Percentiles rank a stretch among this genome's conserved stretches.
Conservation (phyloP, 2,329 filamentous ascomycete species). For the Pseudogymnoascus sp. region DNA sequence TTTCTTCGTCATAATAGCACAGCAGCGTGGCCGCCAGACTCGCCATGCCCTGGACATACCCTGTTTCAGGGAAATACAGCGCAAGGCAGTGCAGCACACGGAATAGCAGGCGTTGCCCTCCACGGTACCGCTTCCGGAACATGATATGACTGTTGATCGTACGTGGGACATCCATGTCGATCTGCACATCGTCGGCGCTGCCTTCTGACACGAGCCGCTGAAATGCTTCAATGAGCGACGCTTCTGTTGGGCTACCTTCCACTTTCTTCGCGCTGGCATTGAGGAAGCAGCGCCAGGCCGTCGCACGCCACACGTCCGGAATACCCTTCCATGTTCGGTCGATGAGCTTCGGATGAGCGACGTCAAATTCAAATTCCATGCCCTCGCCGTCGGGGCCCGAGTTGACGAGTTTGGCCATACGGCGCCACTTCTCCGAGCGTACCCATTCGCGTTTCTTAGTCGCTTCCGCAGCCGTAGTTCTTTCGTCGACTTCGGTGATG, state of each 20-base stretch:
- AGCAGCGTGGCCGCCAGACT: conserved; percentile 84
- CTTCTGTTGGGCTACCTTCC: conserved; percentile 51
- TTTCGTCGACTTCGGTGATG: conserved; percentile 46
- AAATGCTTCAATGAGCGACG: conserved; percentile 64
- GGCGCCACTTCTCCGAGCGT: conserved; percentile 59
- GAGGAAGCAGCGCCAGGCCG: conserved; percentile 93
- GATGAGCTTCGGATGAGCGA: conserved; percentile 72
- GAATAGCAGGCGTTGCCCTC: conserved; percentile 86
- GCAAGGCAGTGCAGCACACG: conserved; percentile 86
- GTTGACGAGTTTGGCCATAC: conserved; percentile 50
- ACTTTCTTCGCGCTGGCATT: conserved; percentile 63
- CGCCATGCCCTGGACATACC: conserved; percentile 98
- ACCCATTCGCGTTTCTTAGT: conserved; percentile 55
- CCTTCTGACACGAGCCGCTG: conserved; percentile 62
- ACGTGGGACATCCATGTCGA: conserved; percentile 90
- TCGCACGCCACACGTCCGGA: conserved; percentile 86
- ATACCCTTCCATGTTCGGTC: conserved; percentile 97
- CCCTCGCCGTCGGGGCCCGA: conserved; percentile 40
- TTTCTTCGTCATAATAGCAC: conserved; percentile 95
- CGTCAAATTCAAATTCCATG: conserved; percentile 71
- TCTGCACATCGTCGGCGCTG: conserved; percentile 89
- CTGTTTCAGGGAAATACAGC: conserved; percentile 81
- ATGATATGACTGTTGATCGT: conserved; percentile 96
- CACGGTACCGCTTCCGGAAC: conserved; percentile 86
- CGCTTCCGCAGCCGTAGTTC: conserved; percentile 44